Evolutionary conservation across 73 alveolate species (phyloP).

Genomic region (Tetrahymena thermophila): DNA sequence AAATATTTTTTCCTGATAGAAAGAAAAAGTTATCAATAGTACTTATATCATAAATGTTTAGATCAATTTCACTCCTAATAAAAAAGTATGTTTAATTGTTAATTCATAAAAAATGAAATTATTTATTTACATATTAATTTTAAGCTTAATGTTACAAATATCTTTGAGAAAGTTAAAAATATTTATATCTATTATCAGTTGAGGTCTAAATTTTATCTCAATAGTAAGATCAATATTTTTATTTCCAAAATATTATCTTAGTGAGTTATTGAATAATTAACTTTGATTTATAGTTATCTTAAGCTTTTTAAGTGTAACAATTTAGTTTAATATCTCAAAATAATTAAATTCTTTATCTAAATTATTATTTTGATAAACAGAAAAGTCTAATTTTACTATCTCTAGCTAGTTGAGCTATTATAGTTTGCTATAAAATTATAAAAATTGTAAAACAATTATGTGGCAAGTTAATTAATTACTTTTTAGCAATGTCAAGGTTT

Average conservation of each 20-base stretch:
- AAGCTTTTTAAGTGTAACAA: background rate
- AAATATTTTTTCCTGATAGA: background rate
- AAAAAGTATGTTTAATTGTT: no score
- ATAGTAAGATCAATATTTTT: background rate
- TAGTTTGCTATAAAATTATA: background rate
- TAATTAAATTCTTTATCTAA: background rate
- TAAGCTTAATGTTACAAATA: background rate
- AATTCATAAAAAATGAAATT: no score
- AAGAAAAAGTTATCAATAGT: background rate
- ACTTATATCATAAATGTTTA: background rate
- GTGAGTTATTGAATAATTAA: background rate
- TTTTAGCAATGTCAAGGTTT: background rate
- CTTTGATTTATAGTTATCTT: background rate
- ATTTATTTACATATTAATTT: background rate
- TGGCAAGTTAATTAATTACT: background rate
- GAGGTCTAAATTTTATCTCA: background rate
- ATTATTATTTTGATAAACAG: background rate
- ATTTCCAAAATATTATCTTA: background rate
- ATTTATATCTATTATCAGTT: background rate
- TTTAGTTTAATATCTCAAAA: background rate
- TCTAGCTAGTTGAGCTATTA: background rate
- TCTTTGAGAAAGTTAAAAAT: background rate
- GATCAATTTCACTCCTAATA: background rate
- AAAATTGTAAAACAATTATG: background rate
- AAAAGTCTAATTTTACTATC: background rate